These are phyloP conservation scores for Aspergillus sp. DNA, from an alignment of 2,329 filamentous ascomycete species.

Conservation along the genomic window DNA sequence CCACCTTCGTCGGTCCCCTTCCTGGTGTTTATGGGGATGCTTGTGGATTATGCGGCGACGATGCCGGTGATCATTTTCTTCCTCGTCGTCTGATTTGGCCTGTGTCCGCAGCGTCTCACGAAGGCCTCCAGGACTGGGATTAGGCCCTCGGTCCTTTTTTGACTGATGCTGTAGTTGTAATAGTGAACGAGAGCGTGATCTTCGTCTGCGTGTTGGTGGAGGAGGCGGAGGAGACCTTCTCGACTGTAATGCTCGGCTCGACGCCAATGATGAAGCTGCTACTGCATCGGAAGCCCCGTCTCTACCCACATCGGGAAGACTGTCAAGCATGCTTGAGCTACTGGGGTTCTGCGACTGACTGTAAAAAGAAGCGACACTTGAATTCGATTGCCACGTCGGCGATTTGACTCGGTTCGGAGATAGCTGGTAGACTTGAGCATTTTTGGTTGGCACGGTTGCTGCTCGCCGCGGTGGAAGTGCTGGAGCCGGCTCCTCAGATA, in stretches of 20 bases:
- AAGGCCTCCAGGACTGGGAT: slow-evolving; percentile 45
- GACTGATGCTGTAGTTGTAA: slow-evolving; percentile 38
- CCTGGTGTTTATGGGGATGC: slow-evolving; percentile 54
- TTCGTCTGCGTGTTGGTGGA: slow-evolving; percentile 44
- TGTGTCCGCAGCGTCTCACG: slow-evolving; percentile 49
- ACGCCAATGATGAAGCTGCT: slow-evolving; percentile 53
- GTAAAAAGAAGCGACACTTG: slow-evolving; percentile 34
- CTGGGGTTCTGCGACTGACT: slow-evolving; percentile 30
- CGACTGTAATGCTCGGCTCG: slow-evolving; percentile 45
- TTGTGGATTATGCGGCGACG: slow-evolving; percentile 43
- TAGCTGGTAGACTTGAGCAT: slow-evolving; percentile 13
- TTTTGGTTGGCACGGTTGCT: slow-evolving; percentile 4
- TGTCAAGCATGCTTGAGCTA: slow-evolving; percentile 29
- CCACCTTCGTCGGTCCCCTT: slow-evolving; percentile 54
- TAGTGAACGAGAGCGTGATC: slow-evolving; percentile 42
- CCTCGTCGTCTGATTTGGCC: slow-evolving; percentile 42
- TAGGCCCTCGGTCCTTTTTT: slow-evolving; percentile 34
- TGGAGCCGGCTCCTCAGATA: slow-evolving; percentile 28
- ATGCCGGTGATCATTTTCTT: slow-evolving; percentile 27
- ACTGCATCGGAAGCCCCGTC: slow-evolving; percentile 52
- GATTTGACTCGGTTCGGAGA: slow-evolving; percentile 16
- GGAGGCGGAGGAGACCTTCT: slow-evolving; percentile 43
- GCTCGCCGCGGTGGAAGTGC: slow-evolving; percentile 32
- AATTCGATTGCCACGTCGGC: slow-evolving; percentile 28
- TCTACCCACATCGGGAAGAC: slow-evolving; percentile 34